Conservation (phyloP, 2,329 filamentous ascomycete species). For the Penicillium sp. region DNA sequence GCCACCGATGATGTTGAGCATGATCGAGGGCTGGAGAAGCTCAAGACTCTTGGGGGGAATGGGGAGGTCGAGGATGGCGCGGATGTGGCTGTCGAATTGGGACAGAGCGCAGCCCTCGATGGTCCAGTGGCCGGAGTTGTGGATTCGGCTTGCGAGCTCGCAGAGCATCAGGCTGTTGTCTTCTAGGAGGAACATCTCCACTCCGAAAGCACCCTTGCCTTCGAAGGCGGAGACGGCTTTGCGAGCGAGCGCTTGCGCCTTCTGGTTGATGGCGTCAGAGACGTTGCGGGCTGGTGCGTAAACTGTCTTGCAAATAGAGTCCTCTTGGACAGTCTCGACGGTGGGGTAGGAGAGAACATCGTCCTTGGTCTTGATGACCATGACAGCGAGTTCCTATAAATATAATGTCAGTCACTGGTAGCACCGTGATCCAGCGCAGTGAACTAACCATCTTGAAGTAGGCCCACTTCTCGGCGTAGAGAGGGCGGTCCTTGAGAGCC, state of each 20-base stretch:
- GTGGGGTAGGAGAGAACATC: slow-evolving; percentile 75
- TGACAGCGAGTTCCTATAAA: slow-evolving; percentile 75
- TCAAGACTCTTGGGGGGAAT: slow-evolving; percentile 54
- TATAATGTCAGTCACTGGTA: background rate
- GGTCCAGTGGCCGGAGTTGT: slow-evolving; percentile 94
- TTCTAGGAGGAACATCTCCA: slow-evolving; percentile 88
- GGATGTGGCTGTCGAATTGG: slow-evolving; percentile 88
- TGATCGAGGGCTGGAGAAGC: slow-evolving; percentile 52
- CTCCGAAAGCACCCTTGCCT: slow-evolving; percentile 91
- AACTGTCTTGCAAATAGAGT: slow-evolving; percentile 91
- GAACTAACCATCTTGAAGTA: slow-evolving; percentile 67
- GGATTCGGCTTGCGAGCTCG: slow-evolving; percentile 79
- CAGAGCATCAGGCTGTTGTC: slow-evolving; percentile 77
- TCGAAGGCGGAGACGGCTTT: slow-evolving; percentile 77
- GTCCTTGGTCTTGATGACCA: slow-evolving; percentile 89
- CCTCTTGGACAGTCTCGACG: slow-evolving; percentile 93
- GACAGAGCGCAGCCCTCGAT: slow-evolving; percentile 90
- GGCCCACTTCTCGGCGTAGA: slow-evolving; percentile 90
- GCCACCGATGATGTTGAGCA: slow-evolving; percentile 61
- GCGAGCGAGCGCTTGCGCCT: slow-evolving; percentile 75
- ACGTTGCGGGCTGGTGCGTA: slow-evolving; percentile 81
- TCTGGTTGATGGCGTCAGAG: slow-evolving; percentile 58
- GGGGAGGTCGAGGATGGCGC: slow-evolving; percentile 75
- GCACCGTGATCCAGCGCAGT: background rate
- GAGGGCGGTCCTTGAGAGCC: slow-evolving; percentile 66